phyloP scores from a whole-genome alignment of 768 basidiomycete genomes.

The Hebeloma cylindrosporum region DNA sequence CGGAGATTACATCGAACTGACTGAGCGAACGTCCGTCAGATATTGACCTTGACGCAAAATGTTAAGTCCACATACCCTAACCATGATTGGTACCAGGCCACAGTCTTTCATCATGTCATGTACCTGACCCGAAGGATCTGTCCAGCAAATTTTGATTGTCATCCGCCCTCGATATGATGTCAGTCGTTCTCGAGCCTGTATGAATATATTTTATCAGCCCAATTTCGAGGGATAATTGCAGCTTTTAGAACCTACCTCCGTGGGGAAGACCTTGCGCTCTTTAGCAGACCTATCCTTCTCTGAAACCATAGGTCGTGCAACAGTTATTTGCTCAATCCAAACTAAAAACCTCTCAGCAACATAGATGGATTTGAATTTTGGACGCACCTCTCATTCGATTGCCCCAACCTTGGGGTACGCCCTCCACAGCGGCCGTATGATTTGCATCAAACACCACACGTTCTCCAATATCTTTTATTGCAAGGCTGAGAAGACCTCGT shows the following conservation, averaged over 20 bases:
- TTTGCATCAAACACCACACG: conserved; percentile 92
- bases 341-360: conserved; percentile 50
- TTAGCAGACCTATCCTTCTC: conserved; percentile 75
- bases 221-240: not conserved
- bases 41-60: not conserved
- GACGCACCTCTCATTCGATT: conserved; percentile 83
- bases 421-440: conserved; percentile 50
- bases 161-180: conserved; percentile 91
- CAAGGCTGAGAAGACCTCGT: conserved; percentile 74
- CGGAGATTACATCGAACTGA: conserved; percentile 93
- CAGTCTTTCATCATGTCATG: conserved; percentile 81
- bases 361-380: not conserved
- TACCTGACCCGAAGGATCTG: conserved; percentile 65
- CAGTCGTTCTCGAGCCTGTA: conserved; percentile 87
- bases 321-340: conserved; percentile 83
- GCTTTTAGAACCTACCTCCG: conserved; percentile 60
- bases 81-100: conserved; percentile 95
- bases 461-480: conserved; percentile 80
- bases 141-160: conserved; percentile 85
- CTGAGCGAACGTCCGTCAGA: conserved; percentile 35
- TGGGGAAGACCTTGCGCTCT: conserved; percentile 81
- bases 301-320: conserved; percentile 83
- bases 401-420: conserved; percentile 63
- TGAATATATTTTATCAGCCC: not conserved
- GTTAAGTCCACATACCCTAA: conserved; percentile 65